Percentiles rank a stretch among this genome's conserved stretches.
phyloP scores from a whole-genome alignment of 805 yeast genomes.

The Schizosaccharomyces japonicus region DNA sequence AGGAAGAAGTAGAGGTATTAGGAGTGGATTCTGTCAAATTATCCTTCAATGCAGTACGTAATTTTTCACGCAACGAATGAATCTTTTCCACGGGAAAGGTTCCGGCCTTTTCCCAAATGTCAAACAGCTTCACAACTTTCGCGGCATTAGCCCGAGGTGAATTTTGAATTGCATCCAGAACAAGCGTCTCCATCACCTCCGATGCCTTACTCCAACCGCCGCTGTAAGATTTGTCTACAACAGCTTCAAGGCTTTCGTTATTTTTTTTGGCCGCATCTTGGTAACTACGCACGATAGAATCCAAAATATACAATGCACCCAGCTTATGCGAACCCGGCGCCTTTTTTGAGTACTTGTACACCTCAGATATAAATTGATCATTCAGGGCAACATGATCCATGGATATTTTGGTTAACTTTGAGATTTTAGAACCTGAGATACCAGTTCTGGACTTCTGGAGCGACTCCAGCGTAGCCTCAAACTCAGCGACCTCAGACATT shows the following conservation, averaged over 20 bases:
- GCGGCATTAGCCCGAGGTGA: constrained; percentile 31
- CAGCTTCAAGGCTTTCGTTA: constrained; percentile 32
- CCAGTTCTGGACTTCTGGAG: not conserved
- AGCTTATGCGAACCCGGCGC: constrained; percentile 63
- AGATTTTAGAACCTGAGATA: constrained; percentile 1
- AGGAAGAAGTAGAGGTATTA: not conserved
- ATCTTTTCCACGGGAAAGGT: constrained; percentile 44
- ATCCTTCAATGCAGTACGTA: not conserved
- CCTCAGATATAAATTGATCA: constrained; percentile 12
- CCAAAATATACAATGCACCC: constrained; percentile 77
- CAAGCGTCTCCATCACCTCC: constrained; percentile 35
- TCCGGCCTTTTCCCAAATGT: constrained; percentile 73
- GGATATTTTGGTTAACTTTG: not conserved
- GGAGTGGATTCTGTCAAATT: not conserved
- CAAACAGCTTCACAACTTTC: constrained; percentile 62
- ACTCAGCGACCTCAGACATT: not conserved
- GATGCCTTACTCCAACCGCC: constrained; percentile 39
- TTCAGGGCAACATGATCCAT: constrained; percentile 1
- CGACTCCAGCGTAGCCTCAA: not conserved
- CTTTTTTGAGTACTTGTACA: constrained; percentile 44
- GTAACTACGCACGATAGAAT: constrained; percentile 70
- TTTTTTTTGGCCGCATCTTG: constrained; percentile 45
- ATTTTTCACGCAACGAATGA: not conserved
- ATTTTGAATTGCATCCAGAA: constrained; percentile 35
- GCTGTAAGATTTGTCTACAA: constrained; percentile 29